Evolutionary conservation across 768 basidiomycete species (phyloP).

Genomic region (Tulasnella calospora): DNA sequence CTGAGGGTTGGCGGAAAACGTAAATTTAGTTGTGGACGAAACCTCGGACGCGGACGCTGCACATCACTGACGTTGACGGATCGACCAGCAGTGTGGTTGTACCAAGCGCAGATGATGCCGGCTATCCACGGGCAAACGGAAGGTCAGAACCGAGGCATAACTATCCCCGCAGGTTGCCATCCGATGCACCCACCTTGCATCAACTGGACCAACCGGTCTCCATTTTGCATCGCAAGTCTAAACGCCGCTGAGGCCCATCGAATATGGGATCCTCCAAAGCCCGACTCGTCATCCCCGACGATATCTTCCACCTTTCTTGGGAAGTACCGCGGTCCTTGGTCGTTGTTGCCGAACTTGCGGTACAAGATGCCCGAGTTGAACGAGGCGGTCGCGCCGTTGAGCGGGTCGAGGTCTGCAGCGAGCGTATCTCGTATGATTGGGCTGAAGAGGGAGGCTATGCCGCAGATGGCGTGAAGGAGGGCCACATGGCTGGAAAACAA

Average conservation of each 20-base stretch:
- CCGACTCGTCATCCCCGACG: neutral
- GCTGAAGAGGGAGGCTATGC: slow-evolving; percentile 26
- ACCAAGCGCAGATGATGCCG: slow-evolving; percentile 12
- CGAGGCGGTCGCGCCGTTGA: neutral
- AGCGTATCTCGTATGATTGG: slow-evolving; percentile 5
- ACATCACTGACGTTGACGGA: slow-evolving; percentile 5
- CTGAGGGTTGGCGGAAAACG: neutral
- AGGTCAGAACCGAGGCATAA: neutral
- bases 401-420: neutral
- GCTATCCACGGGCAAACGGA: neutral
- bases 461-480: slow-evolving; percentile 29
- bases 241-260: neutral
- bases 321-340: neutral
- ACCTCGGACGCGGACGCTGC: neutral
- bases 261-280: neutral
- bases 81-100: slow-evolving; percentile 2
- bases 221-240: slow-evolving; percentile 6
- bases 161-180: neutral
- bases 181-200: neutral
- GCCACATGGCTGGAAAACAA: neutral
- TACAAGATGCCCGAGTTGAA: slow-evolving; percentile 16
- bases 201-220: slow-evolving; percentile 17
- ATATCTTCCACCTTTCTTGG: slow-evolving; percentile 1
- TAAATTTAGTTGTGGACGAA: neutral
- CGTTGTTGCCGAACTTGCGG: neutral